phyloP scores from a whole-genome alignment of 23 red algal genomes.

The Gracilariopsis chorda region DNA sequence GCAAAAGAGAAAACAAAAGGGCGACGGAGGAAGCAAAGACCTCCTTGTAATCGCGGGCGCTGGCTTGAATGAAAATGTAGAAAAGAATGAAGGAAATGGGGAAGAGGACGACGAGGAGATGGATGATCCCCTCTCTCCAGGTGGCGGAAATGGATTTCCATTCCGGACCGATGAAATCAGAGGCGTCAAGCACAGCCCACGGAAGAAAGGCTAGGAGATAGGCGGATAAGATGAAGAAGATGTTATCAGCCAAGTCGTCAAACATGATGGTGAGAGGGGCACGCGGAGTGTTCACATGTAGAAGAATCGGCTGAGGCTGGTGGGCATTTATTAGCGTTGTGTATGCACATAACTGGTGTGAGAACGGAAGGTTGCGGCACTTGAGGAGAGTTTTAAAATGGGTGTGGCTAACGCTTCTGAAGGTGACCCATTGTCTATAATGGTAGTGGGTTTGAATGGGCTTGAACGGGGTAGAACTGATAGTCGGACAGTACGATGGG shows the following conservation, averaged over 20 bases:
- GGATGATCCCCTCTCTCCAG: not conserved
- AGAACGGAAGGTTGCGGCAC: no score
- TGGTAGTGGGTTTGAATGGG: no score
- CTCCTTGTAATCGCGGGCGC: constrained; percentile 27
- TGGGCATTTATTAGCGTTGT: no score
- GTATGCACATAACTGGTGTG: no score
- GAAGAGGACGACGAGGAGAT: constrained; percentile 8
- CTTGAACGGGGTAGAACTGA: no score
- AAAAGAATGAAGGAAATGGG: constrained; percentile 35
- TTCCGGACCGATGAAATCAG: constrained; percentile 31
- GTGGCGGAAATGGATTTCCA: constrained; percentile 27
- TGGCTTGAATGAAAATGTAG: constrained; percentile 27
- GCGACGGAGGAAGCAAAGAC: constrained; percentile 40
- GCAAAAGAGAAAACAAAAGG: constrained; percentile 26
- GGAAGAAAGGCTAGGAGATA: constrained; percentile 48
- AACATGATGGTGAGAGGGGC: not conserved
- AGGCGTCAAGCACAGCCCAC: constrained; percentile 28
- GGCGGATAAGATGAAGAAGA: constrained; percentile 19
- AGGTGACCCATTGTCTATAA: no score
- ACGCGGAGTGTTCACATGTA: no score
- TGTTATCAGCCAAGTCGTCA: constrained; percentile 18
- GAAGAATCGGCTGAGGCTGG: no score
- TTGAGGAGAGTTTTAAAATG: no score
- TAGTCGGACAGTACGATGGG: no score
- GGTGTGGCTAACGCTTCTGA: no score